Percentiles rank a stretch among this genome's conserved stretches.
Evolutionary conservation across 2,329 filamentous ascomycete species (phyloP).

Genomic region (Neofusicoccum sp.): DNA sequence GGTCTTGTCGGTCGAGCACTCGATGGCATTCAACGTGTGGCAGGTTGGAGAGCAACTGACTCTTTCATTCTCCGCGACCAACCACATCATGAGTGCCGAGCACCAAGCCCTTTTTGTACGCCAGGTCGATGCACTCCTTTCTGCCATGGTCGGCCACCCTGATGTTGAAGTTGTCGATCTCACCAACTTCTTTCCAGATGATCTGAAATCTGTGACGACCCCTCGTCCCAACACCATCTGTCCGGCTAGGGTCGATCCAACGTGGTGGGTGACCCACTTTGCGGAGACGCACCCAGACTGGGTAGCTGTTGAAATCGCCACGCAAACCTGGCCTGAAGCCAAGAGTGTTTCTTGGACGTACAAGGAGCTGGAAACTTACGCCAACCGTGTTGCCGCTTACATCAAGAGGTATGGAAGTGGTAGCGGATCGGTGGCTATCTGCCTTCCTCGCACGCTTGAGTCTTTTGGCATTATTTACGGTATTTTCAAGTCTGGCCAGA

Average conservation of each 20-base stretch:
- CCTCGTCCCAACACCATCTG: constrained; percentile 55
- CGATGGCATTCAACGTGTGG: constrained; percentile 42
- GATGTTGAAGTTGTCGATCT: constrained; percentile 28
- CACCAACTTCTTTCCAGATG: constrained; percentile 24
- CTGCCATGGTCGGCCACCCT: constrained; percentile 28
- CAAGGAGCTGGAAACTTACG: constrained; percentile 7
- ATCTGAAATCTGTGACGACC: constrained; percentile 62
- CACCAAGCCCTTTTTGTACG: constrained; percentile 30
- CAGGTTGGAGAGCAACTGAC: constrained; percentile 22
- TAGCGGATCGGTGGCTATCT: constrained; percentile 62
- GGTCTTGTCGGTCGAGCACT: constrained; percentile 42
- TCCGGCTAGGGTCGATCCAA: constrained; percentile 59
- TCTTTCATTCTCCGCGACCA: constrained; percentile 29
- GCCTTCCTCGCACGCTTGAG: constrained; percentile 75
- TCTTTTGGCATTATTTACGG: constrained; percentile 64
- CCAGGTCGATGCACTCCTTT: constrained; percentile 32
- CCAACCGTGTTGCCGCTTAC: constrained; percentile 27
- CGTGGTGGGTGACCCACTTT: constrained; percentile 69
- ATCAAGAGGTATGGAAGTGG: constrained; percentile 43
- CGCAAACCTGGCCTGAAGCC: constrained; percentile 39
- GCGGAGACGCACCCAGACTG: constrained; percentile 56
- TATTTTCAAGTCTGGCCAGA: constrained; percentile 37
- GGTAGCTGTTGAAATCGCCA: constrained; percentile 65
- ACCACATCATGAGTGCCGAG: constrained; percentile 26
- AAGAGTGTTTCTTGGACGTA: constrained; percentile 53